These are phyloP conservation scores for Pseudocercospora eumusae DNA, from an alignment of 2,329 filamentous ascomycete genomes.

Conservation along the genomic window DNA sequence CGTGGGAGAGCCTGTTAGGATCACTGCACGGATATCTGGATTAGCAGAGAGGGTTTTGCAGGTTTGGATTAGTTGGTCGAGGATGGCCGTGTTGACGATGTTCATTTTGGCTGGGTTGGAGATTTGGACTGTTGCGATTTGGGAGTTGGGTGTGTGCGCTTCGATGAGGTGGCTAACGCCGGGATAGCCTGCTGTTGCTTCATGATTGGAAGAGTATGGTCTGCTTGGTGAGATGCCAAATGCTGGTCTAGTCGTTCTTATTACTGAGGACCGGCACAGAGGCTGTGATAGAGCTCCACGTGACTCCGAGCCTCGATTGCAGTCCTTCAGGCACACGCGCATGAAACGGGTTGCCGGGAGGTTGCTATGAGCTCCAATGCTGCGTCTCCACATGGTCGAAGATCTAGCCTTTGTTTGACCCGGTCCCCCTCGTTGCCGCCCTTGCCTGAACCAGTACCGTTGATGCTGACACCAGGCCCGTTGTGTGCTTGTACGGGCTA, in stretches of 20 bases:
- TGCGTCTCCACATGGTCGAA: not conserved
- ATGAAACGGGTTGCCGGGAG: not conserved
- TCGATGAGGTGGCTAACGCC: not conserved
- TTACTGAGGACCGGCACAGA: not conserved
- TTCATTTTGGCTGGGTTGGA: slow-evolving; percentile 36
- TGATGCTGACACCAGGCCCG: not conserved
- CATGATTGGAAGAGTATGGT: not conserved
- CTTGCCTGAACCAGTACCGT: not conserved
- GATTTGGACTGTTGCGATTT: slow-evolving; percentile 32
- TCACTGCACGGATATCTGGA: slow-evolving; percentile 29
- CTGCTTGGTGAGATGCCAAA: not conserved
- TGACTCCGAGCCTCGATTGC: not conserved
- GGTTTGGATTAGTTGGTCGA: slow-evolving; percentile 25
- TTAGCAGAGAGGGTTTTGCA: slow-evolving; percentile 24
- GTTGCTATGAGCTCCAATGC: not conserved
- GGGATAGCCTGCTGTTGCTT: not conserved
- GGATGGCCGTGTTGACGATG: slow-evolving; percentile 30
- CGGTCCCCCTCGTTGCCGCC: not conserved
- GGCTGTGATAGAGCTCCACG: not conserved
- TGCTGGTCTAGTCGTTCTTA: not conserved
- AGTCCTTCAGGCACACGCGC: not conserved
- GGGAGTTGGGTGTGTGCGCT: not conserved
- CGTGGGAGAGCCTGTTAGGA: slow-evolving; percentile 31
- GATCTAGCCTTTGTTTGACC: slow-evolving; percentile 1
- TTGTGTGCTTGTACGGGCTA: not conserved